Conservation (phyloP, 192 early-diverging fungal species). For the Podila clonocystis region DNA sequence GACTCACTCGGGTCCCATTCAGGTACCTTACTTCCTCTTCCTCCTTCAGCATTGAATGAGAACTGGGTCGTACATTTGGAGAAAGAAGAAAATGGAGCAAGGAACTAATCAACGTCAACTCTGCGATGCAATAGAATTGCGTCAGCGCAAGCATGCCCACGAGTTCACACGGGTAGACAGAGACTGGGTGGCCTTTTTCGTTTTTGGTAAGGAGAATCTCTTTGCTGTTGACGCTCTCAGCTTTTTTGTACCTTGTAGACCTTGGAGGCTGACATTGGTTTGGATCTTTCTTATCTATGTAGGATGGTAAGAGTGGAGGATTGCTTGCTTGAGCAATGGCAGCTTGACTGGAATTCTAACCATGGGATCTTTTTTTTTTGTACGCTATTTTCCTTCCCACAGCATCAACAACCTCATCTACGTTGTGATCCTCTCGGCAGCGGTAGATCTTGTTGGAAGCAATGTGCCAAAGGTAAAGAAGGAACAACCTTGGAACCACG, state of each 20-base stretch:
- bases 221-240: background rate
- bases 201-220: background rate
- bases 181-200: constrained; percentile 3
- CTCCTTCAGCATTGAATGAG: background rate
- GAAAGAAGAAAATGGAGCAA: no score
- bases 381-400: background rate
- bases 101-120: no score
- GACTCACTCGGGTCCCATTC: background rate
- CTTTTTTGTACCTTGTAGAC: no score
- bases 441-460: constrained; percentile 54
- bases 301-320: background rate
- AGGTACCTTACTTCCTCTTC: background rate
- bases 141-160: no score
- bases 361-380: background rate
- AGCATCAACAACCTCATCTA: constrained; percentile 60
- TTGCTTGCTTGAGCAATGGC: background rate
- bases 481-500: background rate
- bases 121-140: no score
- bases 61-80: no score
- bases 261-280: no score
- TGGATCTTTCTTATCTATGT: no score
- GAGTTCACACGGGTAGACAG: background rate
- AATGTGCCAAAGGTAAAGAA: constrained; percentile 39
- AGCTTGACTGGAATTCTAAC: background rate
- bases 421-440: constrained; percentile 56